Base-by-base conservation (phyloP, 2,329 filamentous ascomycete genomes). In the Capronia americana region DNA sequence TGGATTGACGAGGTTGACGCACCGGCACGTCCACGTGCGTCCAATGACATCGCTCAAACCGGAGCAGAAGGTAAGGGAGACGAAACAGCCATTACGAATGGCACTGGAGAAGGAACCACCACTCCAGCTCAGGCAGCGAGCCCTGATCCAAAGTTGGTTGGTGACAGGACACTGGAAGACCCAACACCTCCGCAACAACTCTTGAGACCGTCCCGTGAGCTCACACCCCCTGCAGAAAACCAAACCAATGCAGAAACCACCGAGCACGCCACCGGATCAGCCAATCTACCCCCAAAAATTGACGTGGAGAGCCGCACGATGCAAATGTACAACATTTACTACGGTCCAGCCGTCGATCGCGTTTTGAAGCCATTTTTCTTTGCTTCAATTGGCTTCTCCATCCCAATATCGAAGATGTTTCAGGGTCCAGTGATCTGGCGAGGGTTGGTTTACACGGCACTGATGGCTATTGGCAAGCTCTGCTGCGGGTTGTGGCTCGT, bases 281-380 rank as follows among this genome's bases (percentile, higher is more conserved):
- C n/a, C 20, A 4, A 11, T 46, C 20, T 53, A 24, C 56, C 26
- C 7, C 11, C 12, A 20, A 24, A 26, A 14, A 23, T 61, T 4
- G 60, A 65, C 30, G 23, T 20, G 23, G 34, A 69, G 38, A 66
- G 68, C 5, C 77, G 72, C 0, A 74, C 77, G 2, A 61, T 69
- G 20, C 11, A 65, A 3, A 70, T 84, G 6, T 87, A 83, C 65
- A 75, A 81, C 32, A 74, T 70, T n/a, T 85, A 83, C 72, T 85
- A 82, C 71, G 74, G 77, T 8, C 74, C 78, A 24, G 75, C 80
- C 0, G 77, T 84, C 0, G 74, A 85, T 2, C 79, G 79, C 8
- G 80, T 93, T 0, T 75, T 93, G 0, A 87, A 87, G 57, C 90
- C 91, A 0, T 84, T 92, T 64, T 93, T 93, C 77, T 93, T 93